phyloP scores from a whole-genome alignment of 163 green algal genomes.

The Chlorella variabilis region DNA sequence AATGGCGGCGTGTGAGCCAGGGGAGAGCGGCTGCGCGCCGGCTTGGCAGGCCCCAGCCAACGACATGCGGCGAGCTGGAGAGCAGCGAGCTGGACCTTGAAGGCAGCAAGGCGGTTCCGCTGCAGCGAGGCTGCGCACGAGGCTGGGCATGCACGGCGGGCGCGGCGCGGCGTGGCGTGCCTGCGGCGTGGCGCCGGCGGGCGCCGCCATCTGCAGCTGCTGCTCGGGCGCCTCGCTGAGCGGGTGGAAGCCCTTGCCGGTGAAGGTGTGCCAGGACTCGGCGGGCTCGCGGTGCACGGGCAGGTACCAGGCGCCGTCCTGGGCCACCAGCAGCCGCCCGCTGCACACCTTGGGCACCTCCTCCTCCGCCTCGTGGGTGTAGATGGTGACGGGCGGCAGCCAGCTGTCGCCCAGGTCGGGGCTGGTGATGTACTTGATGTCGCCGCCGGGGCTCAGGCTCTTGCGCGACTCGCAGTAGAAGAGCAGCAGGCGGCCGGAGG shows the following conservation, averaged over 20 bases:
- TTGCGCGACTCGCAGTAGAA: constrained; percentile 51
- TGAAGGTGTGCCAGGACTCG: constrained; percentile 29
- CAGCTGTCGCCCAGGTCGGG: constrained; percentile 30
- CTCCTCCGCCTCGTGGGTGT: constrained; percentile 32
- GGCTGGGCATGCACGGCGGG: no score
- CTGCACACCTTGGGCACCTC: constrained; percentile 41
- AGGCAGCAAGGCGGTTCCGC: no score
- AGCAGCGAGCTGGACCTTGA: no score
- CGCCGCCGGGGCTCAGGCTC: constrained; percentile 33
- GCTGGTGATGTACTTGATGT: constrained; percentile 35
- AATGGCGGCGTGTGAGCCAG: no score
- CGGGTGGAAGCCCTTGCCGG: constrained; percentile 30
- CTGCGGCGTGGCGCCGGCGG: constrained; percentile 2
- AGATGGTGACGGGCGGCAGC: constrained; percentile 24
- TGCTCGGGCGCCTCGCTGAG: constrained; percentile 18
- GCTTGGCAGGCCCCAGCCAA: no score
- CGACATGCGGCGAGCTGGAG: no score
- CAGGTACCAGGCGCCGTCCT: constrained; percentile 41
- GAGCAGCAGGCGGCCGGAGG: constrained; percentile 32
- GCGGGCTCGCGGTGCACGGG: constrained; percentile 42
- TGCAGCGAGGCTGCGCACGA: no score
- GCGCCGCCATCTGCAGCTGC: constrained; percentile 2
- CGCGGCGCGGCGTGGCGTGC: no score
- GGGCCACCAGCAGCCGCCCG: constrained; percentile 16
- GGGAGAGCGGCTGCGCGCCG: no score